phyloP scores from a whole-genome alignment of 73 alveolate genomes.

The Halteria grandinella region DNA sequence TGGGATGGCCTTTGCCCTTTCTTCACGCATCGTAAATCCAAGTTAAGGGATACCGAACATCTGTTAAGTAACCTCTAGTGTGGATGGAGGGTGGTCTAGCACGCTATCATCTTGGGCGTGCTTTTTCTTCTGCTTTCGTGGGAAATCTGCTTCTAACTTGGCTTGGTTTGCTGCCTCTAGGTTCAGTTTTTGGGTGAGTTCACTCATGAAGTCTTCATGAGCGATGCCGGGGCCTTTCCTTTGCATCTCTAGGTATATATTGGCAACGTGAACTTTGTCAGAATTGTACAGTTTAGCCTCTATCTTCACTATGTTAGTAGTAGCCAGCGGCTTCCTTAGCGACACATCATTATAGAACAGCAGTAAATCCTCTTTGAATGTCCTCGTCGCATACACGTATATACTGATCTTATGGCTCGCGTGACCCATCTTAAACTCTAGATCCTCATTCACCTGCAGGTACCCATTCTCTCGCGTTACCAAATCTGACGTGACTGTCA shows the following conservation, averaged over 20 bases:
- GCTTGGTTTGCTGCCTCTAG: background rate
- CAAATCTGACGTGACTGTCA: constrained; percentile 1
- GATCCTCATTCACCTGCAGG: constrained; percentile 16
- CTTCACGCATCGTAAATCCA: constrained; percentile 30
- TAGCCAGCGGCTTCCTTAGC: constrained; percentile 23
- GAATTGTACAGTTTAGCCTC: constrained; percentile 26
- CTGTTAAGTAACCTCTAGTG: constrained; percentile 30
- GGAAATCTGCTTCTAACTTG: background rate
- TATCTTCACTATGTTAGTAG: constrained; percentile 24
- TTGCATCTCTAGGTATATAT: constrained; percentile 22
- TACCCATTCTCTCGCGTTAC: constrained; percentile 15
- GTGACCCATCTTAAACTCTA: constrained; percentile 31
- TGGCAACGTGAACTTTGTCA: constrained; percentile 33
- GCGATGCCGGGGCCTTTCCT: constrained; percentile 19
- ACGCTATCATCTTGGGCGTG: no score
- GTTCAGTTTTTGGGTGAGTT: constrained; percentile 28
- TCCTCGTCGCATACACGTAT: constrained; percentile 21
- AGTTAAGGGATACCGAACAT: constrained; percentile 20
- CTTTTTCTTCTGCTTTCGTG: no score
- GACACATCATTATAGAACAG: constrained; percentile 45
- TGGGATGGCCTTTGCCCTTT: constrained; percentile 33
- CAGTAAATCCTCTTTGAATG: constrained; percentile 46
- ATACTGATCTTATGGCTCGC: constrained; percentile 15
- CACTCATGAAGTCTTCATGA: constrained; percentile 28
- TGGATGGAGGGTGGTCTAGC: no score